Evolutionary conservation across 345 rosid genomes (phyloP).

Genomic region (Linum lewisii): DNA sequence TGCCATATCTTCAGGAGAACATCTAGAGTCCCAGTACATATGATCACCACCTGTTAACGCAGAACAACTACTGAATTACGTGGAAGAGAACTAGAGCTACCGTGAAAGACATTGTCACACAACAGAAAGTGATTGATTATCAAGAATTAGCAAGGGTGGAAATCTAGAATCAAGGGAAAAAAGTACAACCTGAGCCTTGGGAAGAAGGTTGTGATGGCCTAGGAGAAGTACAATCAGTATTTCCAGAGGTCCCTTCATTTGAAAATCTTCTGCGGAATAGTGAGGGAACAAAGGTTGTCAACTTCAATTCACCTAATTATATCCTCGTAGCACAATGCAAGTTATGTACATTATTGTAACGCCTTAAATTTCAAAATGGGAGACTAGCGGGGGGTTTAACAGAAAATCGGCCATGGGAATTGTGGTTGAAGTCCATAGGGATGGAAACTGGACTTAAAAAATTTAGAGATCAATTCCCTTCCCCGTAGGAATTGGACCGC

Average conservation of each 20-base stretch:
- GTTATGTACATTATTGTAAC: not conserved
- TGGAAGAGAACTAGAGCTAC: not conserved
- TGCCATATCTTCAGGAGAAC: constrained; percentile 79
- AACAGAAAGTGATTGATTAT: not conserved
- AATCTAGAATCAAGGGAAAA: not conserved
- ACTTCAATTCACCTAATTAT: constrained; percentile 4
- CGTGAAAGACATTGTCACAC: not conserved
- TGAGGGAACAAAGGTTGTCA: constrained; percentile 1
- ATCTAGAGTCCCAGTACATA: constrained; percentile 58
- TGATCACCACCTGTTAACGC: constrained; percentile 28
- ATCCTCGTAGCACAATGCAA: constrained; percentile 2
- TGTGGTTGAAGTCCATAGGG: too few species aligned
- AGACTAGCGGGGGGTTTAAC: too few species aligned
- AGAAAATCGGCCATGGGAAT: too few species aligned
- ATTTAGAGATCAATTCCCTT: too few species aligned
- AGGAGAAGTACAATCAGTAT: constrained; percentile 21
- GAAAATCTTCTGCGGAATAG: constrained; percentile 41
- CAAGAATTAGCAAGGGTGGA: not conserved
- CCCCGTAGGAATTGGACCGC: too few species aligned
- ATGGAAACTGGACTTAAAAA: too few species aligned
- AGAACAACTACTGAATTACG: constrained; percentile 7
- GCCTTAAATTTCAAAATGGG: too few species aligned
- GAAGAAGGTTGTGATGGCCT: constrained; percentile 20
- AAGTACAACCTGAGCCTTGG: constrained; percentile 31
- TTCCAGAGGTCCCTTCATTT: constrained; percentile 32